Conservation (phyloP, 2,329 filamentous ascomycete genomes). For the Myriosclerotinia curreyana region DNA sequence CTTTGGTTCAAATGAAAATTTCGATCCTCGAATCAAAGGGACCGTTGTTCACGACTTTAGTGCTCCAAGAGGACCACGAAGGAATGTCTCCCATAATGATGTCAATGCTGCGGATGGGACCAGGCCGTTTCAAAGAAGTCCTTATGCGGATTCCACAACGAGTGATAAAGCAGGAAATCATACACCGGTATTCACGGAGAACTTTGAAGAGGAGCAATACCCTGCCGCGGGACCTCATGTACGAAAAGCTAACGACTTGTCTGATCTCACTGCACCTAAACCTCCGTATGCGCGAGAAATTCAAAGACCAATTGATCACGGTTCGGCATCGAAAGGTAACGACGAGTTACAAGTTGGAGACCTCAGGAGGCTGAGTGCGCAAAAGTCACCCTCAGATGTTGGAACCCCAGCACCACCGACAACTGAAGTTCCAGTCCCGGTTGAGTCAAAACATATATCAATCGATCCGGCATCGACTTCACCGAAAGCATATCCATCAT, state of each 20-base stretch:
- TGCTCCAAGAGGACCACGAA: slow-evolving; percentile 51
- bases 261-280: slow-evolving; percentile 37
- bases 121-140: slow-evolving; percentile 31
- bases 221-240: slow-evolving; percentile 40
- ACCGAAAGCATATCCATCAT: slow-evolving; percentile 29
- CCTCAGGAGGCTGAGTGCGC: slow-evolving; percentile 24
- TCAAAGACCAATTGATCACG: slow-evolving; percentile 29
- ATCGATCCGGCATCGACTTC: slow-evolving; percentile 33
- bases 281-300: slow-evolving; percentile 35
- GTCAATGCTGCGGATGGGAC: slow-evolving; percentile 22
- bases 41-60: slow-evolving; percentile 66
- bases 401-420: slow-evolving; percentile 34
- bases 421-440: slow-evolving; percentile 21
- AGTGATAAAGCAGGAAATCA: slow-evolving; percentile 43
- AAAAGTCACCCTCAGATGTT: slow-evolving; percentile 29
- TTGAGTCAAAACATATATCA: slow-evolving; percentile 31
- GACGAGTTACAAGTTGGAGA: slow-evolving; percentile 28
- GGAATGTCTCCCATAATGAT: slow-evolving; percentile 40
- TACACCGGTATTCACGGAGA: slow-evolving; percentile 54
- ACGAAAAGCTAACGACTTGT: slow-evolving; percentile 37
- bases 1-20: slow-evolving; percentile 42
- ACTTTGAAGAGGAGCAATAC: slow-evolving; percentile 50
- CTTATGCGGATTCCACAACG: slow-evolving; percentile 15
- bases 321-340: slow-evolving; percentile 25
- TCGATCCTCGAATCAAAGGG: slow-evolving; percentile 63